Conservation (phyloP, 257 asterid genomes). For the Solanum pinnatisectum region DNA sequence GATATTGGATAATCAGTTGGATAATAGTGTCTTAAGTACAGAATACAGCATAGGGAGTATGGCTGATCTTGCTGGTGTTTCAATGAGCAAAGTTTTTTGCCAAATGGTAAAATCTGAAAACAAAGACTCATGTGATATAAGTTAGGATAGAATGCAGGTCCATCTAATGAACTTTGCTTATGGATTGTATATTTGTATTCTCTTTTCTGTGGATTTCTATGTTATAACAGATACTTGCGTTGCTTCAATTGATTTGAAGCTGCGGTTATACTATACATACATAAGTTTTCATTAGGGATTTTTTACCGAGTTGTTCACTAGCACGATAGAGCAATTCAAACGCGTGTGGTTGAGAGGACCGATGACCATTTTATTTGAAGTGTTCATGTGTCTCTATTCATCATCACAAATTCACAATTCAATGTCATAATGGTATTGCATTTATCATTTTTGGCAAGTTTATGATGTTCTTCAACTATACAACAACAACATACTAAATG, state of each 20-base stretch:
- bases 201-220: background rate
- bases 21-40: background rate
- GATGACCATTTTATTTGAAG: background rate
- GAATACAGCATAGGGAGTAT: constrained; percentile 18
- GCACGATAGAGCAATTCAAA: background rate
- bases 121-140: background rate
- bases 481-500: background rate
- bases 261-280: background rate
- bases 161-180: background rate
- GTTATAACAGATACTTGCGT: background rate
- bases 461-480: background rate
- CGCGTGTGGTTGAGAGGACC: background rate
- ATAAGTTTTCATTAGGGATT: background rate
- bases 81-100: constrained; percentile 31
- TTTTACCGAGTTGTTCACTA: background rate
- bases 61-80: constrained; percentile 23
- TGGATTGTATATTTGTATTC: background rate
- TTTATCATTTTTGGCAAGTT: background rate
- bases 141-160: background rate
- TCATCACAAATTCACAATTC: background rate
- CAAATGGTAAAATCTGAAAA: constrained; percentile 26
- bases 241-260: background rate
- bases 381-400: background rate
- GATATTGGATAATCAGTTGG: background rate
- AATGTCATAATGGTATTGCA: background rate